Conservation (phyloP, 2,329 filamentous ascomycete genomes). For the Arachnopeziza araneosa region DNA sequence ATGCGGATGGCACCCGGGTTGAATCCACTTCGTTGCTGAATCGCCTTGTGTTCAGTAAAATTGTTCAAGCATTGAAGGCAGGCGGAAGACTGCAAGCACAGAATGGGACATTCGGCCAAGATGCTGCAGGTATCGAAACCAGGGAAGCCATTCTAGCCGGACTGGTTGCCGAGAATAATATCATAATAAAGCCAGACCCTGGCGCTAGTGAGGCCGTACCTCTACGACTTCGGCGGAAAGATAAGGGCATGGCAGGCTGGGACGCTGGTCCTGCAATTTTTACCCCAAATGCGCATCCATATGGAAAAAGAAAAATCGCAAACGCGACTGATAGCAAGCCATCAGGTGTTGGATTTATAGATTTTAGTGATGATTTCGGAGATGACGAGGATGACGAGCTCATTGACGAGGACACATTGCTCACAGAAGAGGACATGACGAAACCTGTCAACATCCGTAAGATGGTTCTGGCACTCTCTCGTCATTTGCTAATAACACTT, state of each 20-base stretch:
- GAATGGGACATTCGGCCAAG: conserved; percentile 52
- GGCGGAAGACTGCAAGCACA: conserved; percentile 66
- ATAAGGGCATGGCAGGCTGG: conserved; percentile 42
- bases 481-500: conserved; percentile 5
- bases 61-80: conserved; percentile 66
- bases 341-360: conserved; percentile 61
- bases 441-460: conserved; percentile 74
- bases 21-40: conserved; percentile 62
- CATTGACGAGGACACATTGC: conserved; percentile 83
- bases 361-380: conserved; percentile 59
- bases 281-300: conserved; percentile 26
- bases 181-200: conserved; percentile 68
- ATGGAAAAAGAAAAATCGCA: conserved; percentile 19
- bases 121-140: conserved; percentile 42
- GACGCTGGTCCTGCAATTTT: conserved; percentile 31
- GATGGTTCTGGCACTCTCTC: conserved; percentile 33
- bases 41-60: conserved; percentile 59
- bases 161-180: conserved; percentile 55
- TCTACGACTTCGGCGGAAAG: conserved; percentile 53
- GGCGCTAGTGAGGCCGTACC: conserved; percentile 31
- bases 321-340: conserved; percentile 31
- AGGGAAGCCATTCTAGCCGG: conserved; percentile 84
- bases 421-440: conserved; percentile 79
- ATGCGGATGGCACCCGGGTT: conserved; percentile 58
- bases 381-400: conserved; percentile 70